Evolutionary conservation across 257 asterid genomes (phyloP), one percentile per base, ranked within the genome.

Genomic region (Capsicum rhomboideum): DNA sequence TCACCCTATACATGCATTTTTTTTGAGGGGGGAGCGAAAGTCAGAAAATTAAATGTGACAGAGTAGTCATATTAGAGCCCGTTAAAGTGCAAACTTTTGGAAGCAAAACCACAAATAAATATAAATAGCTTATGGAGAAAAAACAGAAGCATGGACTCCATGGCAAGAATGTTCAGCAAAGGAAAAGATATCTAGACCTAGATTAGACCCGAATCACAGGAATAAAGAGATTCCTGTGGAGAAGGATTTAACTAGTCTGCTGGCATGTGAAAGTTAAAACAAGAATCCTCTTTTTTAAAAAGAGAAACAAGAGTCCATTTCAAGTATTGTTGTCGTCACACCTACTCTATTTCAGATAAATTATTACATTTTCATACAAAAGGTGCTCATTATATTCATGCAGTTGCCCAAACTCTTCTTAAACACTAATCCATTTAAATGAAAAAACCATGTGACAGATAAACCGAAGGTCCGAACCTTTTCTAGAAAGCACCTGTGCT

Each of bases 1-100:
- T 93, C 94, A 2, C 99, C 99, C 99, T 95, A 86, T 74, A 46
- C n/a, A 23, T 44, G 55, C 56, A 72, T 40, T 55, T 56, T 58
- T 18, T 58, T 56, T 55, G 10, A 2, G 1, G 8, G 28, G 53
- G 2, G 6, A 6, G 79, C 7, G 29, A 21, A 42, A 72, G 56
- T 72, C 53, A 12, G 79, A 72, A 69, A 40, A 44, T 12, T 7
- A 72, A 13, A 12, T 72, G 55, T 13, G 13, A 72, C 11, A 12
- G 9, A 72, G 18, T n/a, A 71, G 5, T 68, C 52, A 68, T 68
- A 68, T 68, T 17, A 40, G 54, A 71, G 46, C 44, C 74, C 23
- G 2, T 42, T 4, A 34, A 68, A 21, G 40, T 44, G 56, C 37
- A 42, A 40, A 6, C 40, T 44, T 72, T 74, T 44, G 34, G 31